Base-by-base conservation (phyloP, 768 basidiomycete species). In the Agaricus blazei region DNA sequence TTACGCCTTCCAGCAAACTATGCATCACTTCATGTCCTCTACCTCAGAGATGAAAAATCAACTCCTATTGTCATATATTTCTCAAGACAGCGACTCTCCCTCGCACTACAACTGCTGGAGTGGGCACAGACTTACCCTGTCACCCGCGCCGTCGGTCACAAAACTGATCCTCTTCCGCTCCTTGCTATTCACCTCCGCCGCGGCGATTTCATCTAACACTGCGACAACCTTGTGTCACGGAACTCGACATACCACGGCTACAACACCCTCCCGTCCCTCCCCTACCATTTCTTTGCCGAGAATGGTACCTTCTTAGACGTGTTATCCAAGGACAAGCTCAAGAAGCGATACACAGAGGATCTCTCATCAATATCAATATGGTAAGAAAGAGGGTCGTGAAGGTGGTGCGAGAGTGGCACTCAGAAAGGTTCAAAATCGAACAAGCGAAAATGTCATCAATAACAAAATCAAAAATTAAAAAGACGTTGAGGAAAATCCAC, bases 111-210 rank as follows among this genome's bases (percentile, higher is more conserved):
- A 43, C 23, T n/a, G 15, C 42, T 7, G 42, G 23, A 9, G 36
- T 19, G 15, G 19, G 19, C 19, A 1, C 19, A 19, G 23, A 5
- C 40, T 19, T 19, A 23, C 26, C 19, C 19, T 55, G 19, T 15
- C 48, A 31, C 47, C 54, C 2, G 49, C 54, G 28, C 47, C 47
- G 2, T 15, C 42, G 14, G 26, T 24, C 24, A 34, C 47, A 9
- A n/a, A 24, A 19, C 40, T 28, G n/a, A 26, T 34, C 57, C 42
- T 19, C 68, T 72, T 1, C 82, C 82, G 7, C 65, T 87, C 3
- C 70, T 86, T 34, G 84, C 74, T 11, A 63, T 85, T 0, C 83
- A 85, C 61, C 60, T 85, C 31, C 77, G 83, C 3, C 72, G 80
- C 12, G 83, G 83, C 27, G 83, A 84, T 64, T 84, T 77, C 62